Evolutionary conservation across 1,284 basidiomycete species (phyloP), one percentile per base, ranked within the genome.

Genomic region (Stereum hirsutum): DNA sequence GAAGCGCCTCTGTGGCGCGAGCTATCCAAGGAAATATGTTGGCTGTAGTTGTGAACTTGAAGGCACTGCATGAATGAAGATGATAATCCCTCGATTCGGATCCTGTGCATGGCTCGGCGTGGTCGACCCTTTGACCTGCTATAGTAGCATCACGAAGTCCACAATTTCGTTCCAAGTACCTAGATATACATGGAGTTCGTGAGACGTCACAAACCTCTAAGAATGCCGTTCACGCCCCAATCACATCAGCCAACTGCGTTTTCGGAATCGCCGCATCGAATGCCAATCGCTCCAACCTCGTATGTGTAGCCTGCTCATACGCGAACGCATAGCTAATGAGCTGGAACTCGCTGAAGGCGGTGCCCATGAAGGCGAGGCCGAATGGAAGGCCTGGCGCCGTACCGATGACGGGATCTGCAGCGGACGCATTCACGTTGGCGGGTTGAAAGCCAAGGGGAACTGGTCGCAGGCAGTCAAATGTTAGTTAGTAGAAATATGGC

Each of bases 361-460:
- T 76, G 4, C 78, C 76, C 14, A 81, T 53, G 59, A 83, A 82
- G 0, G 74, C 72, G 2, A 85, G 58, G 0, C 81, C 81, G 38
- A 82, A 74, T 0, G 81, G 81, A 6, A 75, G 64, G 10, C 76
- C 74, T 0, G 78, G 78, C 66, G 27, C 46, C 45, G 51, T 36
- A 34, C 43, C 28, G 24, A 46, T 40, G 20, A 46, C 49, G 2
- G 56, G 54, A 34, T 45, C 45, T 8, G 62, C 63, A 0, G 58
- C 49, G 0, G 56, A 53, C 6, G 61, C 52, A 1, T 54, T 53
- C 4, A 62, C 58, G 47, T 74, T 68, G 33, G 73, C 65, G 0
- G 74, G 75, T 47, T 70, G 74, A 60, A 81, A 81, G 0, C 76
- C 77, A 0, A 82, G 63, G 4, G 78, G 78, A 12, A 81, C 77